A percentile compares a stretch with the other conserved stretches of the same genome.
Conservation (phyloP, 208 protist genomes). For the Trypanosoma caninum region DNA sequence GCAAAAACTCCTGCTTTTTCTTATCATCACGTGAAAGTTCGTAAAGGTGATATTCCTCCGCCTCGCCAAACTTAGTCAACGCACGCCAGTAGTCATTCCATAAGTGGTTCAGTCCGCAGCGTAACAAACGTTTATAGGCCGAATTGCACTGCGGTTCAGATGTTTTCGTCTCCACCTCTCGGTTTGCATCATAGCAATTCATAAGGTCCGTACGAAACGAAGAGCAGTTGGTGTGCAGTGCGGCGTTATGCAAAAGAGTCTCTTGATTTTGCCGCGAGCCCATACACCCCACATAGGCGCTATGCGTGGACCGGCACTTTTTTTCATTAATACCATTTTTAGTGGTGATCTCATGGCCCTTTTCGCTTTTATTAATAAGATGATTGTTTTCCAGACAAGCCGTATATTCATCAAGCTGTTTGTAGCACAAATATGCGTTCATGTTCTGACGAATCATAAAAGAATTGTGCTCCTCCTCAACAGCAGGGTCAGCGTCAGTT, state of each 20-base stretch:
- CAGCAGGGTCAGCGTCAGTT: slow-evolving; percentile 36
- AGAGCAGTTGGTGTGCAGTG: slow-evolving; percentile 47
- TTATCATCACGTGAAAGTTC: slow-evolving; percentile 75
- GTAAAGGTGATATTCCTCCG: slow-evolving; percentile 74
- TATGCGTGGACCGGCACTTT: slow-evolving; percentile 50
- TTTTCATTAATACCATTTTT: slow-evolving; percentile 69
- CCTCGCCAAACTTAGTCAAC: slow-evolving; percentile 65
- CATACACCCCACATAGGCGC: slow-evolving; percentile 66
- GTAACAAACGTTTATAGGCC: slow-evolving; percentile 51
- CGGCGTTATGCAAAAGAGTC: slow-evolving; percentile 54
- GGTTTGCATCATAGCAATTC: slow-evolving; percentile 52
- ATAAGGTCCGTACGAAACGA: slow-evolving; percentile 34
- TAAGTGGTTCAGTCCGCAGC: slow-evolving; percentile 82
- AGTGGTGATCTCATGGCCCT: slow-evolving; percentile 61
- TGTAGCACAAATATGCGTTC: slow-evolving; percentile 79
- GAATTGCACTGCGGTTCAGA: slow-evolving; percentile 55
- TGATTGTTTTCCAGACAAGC: slow-evolving; percentile 61
- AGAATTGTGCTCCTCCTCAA: slow-evolving; percentile 69
- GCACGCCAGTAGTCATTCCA: slow-evolving; percentile 85
- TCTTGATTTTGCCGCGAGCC: slow-evolving; percentile 56
- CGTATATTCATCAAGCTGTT: slow-evolving; percentile 72
- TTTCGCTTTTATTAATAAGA: slow-evolving; percentile 37
- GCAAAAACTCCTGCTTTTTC: slow-evolving; percentile 70
- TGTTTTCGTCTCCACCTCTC: slow-evolving; percentile 43
- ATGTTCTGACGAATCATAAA: slow-evolving; percentile 81